These are phyloP conservation scores for Thalassiosira mediterranea DNA, from an alignment of 352 stramenopile species.

Conservation along the genomic window DNA sequence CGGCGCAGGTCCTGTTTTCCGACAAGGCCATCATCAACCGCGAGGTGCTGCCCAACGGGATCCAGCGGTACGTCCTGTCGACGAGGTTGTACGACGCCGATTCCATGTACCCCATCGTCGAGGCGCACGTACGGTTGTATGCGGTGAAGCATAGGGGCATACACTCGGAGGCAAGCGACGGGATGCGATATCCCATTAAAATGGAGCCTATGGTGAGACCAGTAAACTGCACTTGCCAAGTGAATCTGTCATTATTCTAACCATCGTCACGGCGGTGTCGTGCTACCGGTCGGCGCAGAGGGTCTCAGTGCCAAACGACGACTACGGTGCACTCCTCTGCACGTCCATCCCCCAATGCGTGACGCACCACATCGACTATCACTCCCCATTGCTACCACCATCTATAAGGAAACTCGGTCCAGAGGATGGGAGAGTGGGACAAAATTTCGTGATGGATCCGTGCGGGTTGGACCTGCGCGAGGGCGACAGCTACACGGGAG, in stretches of 20 bases:
- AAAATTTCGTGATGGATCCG: slow-evolving; percentile 30
- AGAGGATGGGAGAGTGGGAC: slow-evolving; percentile 29
- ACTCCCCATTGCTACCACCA: slow-evolving; percentile 64
- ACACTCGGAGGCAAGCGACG: slow-evolving; percentile 26
- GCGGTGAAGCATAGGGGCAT: slow-evolving; percentile 46
- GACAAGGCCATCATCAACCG: slow-evolving; percentile 69
- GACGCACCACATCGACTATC: slow-evolving; percentile 76
- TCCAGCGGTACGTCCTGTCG: slow-evolving; percentile 53
- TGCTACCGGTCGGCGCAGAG: no score
- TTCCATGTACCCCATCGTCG: slow-evolving; percentile 66
- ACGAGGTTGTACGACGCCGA: slow-evolving; percentile 74
- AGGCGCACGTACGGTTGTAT: slow-evolving; percentile 81
- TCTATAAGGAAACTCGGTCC: slow-evolving; percentile 9
- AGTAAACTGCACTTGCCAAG: no score
- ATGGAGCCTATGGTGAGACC: slow-evolving; percentile 66
- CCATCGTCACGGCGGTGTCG: no score
- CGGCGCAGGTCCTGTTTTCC: slow-evolving; percentile 74
- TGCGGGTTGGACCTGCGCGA: slow-evolving; percentile 58
- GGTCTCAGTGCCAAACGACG: slow-evolving; percentile 80
- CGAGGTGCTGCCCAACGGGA: slow-evolving; percentile 34
- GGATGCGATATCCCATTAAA: slow-evolving; percentile 43
- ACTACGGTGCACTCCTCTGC: slow-evolving; percentile 73
- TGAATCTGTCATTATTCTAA: no score
- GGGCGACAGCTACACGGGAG: slow-evolving; percentile 53
- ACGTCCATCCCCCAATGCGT: slow-evolving; percentile 66